These are phyloP conservation scores for Fagus crenata DNA, from an alignment of 306 rosid genomes.

Conservation along the genomic window DNA sequence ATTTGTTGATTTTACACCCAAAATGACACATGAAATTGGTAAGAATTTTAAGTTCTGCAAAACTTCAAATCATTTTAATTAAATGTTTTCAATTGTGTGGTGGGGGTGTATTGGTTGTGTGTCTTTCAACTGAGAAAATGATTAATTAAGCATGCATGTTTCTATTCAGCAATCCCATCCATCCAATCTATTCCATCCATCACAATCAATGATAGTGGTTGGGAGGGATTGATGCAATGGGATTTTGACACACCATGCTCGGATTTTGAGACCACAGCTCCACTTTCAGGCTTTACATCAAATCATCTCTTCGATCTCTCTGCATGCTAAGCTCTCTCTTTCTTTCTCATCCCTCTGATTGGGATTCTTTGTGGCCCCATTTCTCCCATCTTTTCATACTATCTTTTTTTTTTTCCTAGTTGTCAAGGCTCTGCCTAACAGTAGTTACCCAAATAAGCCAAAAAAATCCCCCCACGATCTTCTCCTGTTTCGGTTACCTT, in stretches of 20 bases:
- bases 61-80: too few relatives aligned
- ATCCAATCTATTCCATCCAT: constrained; percentile 51
- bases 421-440: neutral
- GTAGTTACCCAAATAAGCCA: constrained; percentile 30
- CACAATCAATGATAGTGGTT: constrained; percentile 38
- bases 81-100: too few relatives aligned
- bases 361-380: constrained; percentile 18
- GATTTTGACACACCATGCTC: constrained; percentile 91
- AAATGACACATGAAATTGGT: constrained; percentile 29
- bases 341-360: neutral
- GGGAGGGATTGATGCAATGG: constrained; percentile 58
- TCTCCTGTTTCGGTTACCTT: constrained; percentile 35
- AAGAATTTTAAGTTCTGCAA: constrained; percentile 14
- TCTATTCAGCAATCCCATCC: constrained; percentile 54
- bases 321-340: constrained; percentile 47
- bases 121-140: constrained; percentile 29
- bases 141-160: constrained; percentile 42
- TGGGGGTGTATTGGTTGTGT: neutral
- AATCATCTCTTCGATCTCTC: constrained; percentile 56
- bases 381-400: neutral
- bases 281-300: constrained; percentile 54
- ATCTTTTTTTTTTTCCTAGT: constrained; percentile 2
- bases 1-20: constrained; percentile 41
- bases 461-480: constrained; percentile 36
- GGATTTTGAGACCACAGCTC: constrained; percentile 61